Evolutionary conservation across 768 basidiomycete genomes (phyloP), one percentile per base, ranked within the genome.

Genomic region (Tremella mesenterica): DNA sequence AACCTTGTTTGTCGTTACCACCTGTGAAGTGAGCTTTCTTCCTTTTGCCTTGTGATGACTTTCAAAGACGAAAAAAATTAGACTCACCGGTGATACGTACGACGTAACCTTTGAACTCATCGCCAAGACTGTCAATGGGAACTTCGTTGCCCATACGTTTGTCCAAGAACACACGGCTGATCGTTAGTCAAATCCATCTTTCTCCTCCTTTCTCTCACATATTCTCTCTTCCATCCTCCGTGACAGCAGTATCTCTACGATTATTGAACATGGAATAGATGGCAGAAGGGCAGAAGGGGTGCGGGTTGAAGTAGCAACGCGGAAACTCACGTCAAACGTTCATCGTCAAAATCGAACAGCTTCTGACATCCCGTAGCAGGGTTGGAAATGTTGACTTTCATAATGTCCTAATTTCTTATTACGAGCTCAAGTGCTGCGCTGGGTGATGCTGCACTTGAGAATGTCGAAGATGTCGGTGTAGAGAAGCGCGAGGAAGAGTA

Each of bases 381-480:
- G 81, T 93, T 90, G 76, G 92, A 88, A 75, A 97, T 86, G 80
- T 93, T 93, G 78, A 95, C 78, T 83, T 95, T 93, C 92, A 95
- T 95, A 73, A 79, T 87, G 44, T 2, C 14, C 41, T 23, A 44
- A 26, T 18, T 26, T n/a, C 18, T 54, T 46, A 41, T 41, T n/a
- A 41, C n/a, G 38, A 41, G 23, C 38, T 56, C 30, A 39, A 45
- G 20, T 26, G 48, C 21, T 38, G 44, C 20, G 25, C 34, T 25
- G 49, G 49, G 49, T 13, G 34, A 18, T 1, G 43, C 3, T 33
- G 33, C 25, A 39, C 1, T 23, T 18, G 25, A 34, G 34, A 48
- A 4, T 34, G 30, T 36, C n/a, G n/a, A n/a, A n/a, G n/a, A n/a
- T 6, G 16, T 14, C 2, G 5, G 20, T 2, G 20, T 25, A 23